Base-by-base conservation (phyloP, 495 filamentous ascomycete species). In the Penicillium cosmopolitanum region DNA sequence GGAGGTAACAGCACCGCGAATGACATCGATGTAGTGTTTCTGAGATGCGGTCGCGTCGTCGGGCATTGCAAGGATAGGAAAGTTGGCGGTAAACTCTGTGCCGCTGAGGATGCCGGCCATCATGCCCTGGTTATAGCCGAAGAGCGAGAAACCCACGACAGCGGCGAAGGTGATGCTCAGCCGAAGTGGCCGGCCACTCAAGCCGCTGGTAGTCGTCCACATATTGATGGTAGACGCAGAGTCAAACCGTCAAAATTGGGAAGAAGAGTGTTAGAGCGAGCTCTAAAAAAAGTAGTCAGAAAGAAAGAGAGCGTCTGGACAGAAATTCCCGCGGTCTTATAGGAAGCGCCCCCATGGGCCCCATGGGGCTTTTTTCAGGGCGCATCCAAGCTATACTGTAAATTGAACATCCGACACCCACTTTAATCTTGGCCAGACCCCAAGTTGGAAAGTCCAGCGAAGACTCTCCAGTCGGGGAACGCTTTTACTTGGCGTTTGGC, bases 51-150 rank as follows among this genome's bases (percentile, higher is more conserved):
- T 36, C 28, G 15, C 4, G 42, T 44, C 8, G 6, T 56, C 43
- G 15, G 46, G 46, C 51, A 60, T 75, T 28, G 74, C 76, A 3
- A 89, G 90, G 38, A 84, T 80, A 9, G 80, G 77, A 66, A 93
- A 92, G 28, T 84, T 79, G 25, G 81, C 65, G 65, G 84, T 86
- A 77, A 94, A 94, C 25, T 85, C 78, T 0, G 78, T 71, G 5
- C 88, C 87, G 34, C 84, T 84, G 58, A 93, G 91, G 67, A 95
- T 89, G 58, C 90, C 89, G 64, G 81, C 84, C 91, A 93, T 93
- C 62, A 88, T 77, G 64, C 84, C 83, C 69, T 87, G 86, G 55
- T 89, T 85, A 67, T 90, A 89, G 64, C 88, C 89, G 68, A 91
- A 92, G 5, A 91, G 80, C 15, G 90, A 78, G 73, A 91, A 91